Evolutionary conservation across 208 protist species (phyloP), one percentile per base, ranked within the genome.

Genomic region (Trypanosoma rangeli): DNA sequence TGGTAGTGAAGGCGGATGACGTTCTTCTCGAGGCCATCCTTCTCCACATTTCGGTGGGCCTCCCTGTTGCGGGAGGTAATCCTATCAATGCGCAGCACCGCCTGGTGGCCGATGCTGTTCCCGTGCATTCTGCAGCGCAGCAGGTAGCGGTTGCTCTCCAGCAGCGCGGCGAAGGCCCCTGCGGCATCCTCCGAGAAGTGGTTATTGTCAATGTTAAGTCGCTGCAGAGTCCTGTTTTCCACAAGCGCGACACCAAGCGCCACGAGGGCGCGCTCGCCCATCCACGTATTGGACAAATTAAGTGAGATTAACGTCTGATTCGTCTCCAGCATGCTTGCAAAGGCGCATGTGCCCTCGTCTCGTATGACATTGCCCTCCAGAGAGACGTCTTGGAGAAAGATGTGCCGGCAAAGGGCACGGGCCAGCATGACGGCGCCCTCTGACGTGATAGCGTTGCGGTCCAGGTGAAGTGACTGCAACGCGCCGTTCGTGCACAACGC

Each of bases 1-100:
- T 94, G 89, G 66, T 89, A 95, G 54, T 97, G 92, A 55, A 97
- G 77, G 0, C 82, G 82, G 39, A 97, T 83, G 54, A 97, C 75
- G 72, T 95, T 83, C 54, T 87, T 67, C 48, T 85, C 76, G 31
- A 97, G 85, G n/a, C 80, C 83, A 49, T 90, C 80, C 26, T 83
- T 74, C 70, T 88, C 83, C 12, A 74, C 73, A 49, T 91, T 87
- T 13, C 79, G 74, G 28, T 82, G 65, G 3, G 64, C 58, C 13
- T 59, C 66, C 24, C 66, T 58, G 66, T 97, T 97, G 18, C 86
- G 79, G 24, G 68, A 58, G 28, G 78, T 86, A 13, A 74, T 68
- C 18, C 84, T 81, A 69, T 87, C 76, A 33, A 93, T 57, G 3
- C 82, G 81, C 39, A 91, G 75, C 15, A 83, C 53, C n/a, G 89